Evolutionary conservation across 2,329 filamentous ascomycete species (phyloP).

Genomic region (Ophiostoma novo-ulmi): DNA sequence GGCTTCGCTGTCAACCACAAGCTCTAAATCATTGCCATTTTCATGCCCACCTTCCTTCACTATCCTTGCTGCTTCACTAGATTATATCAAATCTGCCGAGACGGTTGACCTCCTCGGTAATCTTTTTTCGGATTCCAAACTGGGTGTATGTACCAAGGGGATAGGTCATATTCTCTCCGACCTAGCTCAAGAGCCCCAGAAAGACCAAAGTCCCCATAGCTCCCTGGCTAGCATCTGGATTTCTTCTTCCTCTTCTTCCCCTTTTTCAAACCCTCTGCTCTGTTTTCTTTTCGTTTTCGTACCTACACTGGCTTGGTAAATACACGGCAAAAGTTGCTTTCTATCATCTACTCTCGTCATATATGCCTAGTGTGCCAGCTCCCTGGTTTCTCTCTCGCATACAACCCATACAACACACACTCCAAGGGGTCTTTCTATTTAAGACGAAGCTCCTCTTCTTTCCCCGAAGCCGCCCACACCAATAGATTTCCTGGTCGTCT

Average conservation of each 20-base stretch:
- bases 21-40: background rate
- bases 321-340: background rate
- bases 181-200: background rate
- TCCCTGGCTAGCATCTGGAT: background rate
- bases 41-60: background rate
- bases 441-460: conserved; percentile 15
- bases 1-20: background rate
- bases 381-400: background rate
- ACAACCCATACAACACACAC: conserved; percentile 2
- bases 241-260: conserved; percentile 11
- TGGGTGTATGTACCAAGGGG: background rate
- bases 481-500: conserved; percentile 13
- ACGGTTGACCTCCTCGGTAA: background rate
- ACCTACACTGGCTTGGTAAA: background rate
- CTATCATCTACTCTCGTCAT: background rate
- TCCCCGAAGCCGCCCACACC: conserved; percentile 19
- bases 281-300: background rate
- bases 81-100: background rate
- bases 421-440: conserved; percentile 9
- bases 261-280: background rate
- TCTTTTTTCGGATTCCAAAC: conserved; percentile 1
- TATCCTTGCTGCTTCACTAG: background rate
- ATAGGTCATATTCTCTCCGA: conserved; percentile 4
- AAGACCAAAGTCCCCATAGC: background rate
- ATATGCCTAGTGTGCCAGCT: background rate